Base-by-base conservation (phyloP, 768 basidiomycete genomes). In the Hortiboletus campestris region DNA sequence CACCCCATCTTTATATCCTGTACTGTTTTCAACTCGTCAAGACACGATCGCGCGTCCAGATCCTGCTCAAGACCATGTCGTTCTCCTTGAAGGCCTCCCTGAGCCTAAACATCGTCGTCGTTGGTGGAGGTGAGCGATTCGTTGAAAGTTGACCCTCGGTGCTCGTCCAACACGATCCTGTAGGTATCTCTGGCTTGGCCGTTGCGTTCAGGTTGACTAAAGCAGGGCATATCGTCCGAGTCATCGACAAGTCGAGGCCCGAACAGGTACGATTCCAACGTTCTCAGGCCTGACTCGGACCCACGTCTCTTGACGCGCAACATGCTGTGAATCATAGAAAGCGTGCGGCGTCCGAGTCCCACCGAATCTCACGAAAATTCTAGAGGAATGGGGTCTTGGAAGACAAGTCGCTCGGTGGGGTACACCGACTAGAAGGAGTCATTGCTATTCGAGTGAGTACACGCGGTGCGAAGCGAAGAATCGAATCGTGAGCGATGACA, bases 351-450 rank as follows among this genome's bases (percentile, higher is more conserved):
- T 78, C 13, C 74, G 77, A 22, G 72, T 81, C 5, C 80, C 81
- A 31, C 82, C 84, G 0, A 84, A 84, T 60, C 76, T 84, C 74
- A 81, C 81, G 45, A 75, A 76, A 46, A 69, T 84, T 2, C 70
- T 84, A 22, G 72, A 74, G 43, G 73, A 79, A 56, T 85, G 83
- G 82, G 81, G 79, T 20, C 74, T 80, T 1, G 75, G 69, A 14
- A 75, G 79, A 29, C 63, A 71, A 7, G 66, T 83, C 47, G 47
- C 55, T 28, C 71, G 72, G 17, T 71, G 75, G 49, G 72, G 73
- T 8, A 51, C 36, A 41, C 52, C 57, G 34, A 48, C 52, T 22
- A 56, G 43, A 12, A 46, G 32, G 19, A 64, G 63, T 41, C 40
- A 61, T 28, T 64, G 59, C 34, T 58, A 49, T 25, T 57, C 60